Percentiles rank a stretch among this genome's conserved stretches.
Conservation (phyloP, 176 grass and related monocot species). For the Triticum urartu region DNA sequence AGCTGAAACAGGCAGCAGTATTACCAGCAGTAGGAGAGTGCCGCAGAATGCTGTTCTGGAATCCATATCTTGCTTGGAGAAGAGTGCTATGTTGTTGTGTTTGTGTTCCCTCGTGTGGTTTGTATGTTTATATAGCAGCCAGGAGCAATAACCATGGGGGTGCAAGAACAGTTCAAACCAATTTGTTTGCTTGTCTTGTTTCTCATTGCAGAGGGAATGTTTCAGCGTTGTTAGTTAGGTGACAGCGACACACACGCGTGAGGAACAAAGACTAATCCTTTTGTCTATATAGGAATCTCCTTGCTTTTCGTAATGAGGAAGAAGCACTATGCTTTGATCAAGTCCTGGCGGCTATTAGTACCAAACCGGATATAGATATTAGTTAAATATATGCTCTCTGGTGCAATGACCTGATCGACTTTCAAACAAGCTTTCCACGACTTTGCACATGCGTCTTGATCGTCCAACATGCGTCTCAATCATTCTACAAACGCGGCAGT, state of each 20-base stretch:
- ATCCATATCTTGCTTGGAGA: no score
- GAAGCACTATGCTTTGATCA: neutral
- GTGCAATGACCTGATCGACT: neutral
- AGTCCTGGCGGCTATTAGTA: neutral
- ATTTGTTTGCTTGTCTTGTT: neutral
- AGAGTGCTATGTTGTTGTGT: no score
- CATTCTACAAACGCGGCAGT: neutral
- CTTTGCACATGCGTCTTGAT: neutral
- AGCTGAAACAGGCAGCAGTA: no score
- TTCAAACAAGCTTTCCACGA: no score
- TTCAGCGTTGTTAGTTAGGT: neutral
- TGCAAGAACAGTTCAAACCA: neutral
- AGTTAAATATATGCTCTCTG: neutral
- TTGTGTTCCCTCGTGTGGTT: no score
- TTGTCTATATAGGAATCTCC: neutral
- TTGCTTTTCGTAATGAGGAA: neutral
- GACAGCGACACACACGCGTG: no score
- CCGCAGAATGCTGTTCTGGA: no score
- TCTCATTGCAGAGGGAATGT: neutral
- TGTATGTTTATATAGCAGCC: no score
- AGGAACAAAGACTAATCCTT: conserved; percentile 2
- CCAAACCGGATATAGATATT: neutral
- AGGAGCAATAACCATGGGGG: no score
- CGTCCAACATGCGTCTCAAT: no score
- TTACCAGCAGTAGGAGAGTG: no score